Conservation (phyloP, 345 rosid genomes). For the Citrus medica region DNA sequence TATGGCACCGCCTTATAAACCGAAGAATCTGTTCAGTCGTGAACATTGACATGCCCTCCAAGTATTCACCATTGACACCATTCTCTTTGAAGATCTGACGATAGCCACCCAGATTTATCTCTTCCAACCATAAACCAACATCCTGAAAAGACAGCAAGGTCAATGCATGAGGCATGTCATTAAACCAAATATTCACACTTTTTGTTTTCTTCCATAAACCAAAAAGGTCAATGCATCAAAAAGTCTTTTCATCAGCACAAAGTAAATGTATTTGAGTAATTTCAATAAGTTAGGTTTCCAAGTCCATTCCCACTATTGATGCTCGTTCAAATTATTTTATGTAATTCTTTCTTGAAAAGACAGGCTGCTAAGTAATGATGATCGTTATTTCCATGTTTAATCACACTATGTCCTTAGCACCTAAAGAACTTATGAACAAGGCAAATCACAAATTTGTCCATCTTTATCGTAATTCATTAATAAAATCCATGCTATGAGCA, state of each 20-base stretch:
- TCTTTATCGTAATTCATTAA: background rate
- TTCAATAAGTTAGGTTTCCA: background rate
- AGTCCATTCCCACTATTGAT: background rate
- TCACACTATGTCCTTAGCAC: background rate
- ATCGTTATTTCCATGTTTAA: background rate
- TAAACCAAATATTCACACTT: background rate
- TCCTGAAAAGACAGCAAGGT: conserved; percentile 41
- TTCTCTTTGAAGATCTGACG: conserved; percentile 87
- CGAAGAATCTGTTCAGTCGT: conserved; percentile 97
- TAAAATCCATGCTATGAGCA: background rate
- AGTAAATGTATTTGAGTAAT: background rate
- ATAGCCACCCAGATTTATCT: conserved; percentile 85
- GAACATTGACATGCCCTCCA: conserved; percentile 97
- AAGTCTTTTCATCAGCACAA: background rate
- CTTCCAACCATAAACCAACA: conserved; percentile 96
- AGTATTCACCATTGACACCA: conserved; percentile 90
- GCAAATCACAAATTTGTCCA: background rate
- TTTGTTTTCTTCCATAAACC: background rate
- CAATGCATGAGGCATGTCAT: background rate
- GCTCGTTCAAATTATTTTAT: background rate
- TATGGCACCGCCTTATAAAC: conserved; percentile 96
- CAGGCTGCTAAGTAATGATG: background rate
- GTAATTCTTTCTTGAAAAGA: background rate
- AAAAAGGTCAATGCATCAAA: background rate
- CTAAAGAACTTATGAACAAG: background rate